phyloP scores from a whole-genome alignment of 192 early-diverging fungal species.

The Backusella psychrophila region DNA sequence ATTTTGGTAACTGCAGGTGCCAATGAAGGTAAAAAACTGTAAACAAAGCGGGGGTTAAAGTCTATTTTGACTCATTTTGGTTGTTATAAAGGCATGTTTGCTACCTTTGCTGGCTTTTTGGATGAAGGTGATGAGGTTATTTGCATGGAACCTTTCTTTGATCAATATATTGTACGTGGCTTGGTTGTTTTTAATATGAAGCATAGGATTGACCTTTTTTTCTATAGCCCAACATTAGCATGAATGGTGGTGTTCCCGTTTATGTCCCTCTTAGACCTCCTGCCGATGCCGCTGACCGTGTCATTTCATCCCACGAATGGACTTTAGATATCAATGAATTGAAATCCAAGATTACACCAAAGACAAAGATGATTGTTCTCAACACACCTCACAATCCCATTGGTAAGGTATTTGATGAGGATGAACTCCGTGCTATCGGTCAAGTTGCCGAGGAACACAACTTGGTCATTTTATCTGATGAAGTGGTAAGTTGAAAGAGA shows the following conservation, averaged over 20 bases:
- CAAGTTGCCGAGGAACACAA: constrained; percentile 76
- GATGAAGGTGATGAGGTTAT: constrained; percentile 86
- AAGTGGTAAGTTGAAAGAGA: constrained; percentile 60
- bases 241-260: constrained; percentile 80
- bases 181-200: background rate
- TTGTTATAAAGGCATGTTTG: constrained; percentile 55
- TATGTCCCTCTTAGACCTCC: constrained; percentile 78
- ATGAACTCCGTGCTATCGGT: constrained; percentile 76
- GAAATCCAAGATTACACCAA: constrained; percentile 65
- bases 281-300: constrained; percentile 38
- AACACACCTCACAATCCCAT: constrained; percentile 97
- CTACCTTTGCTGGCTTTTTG: constrained; percentile 81
- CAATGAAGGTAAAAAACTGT: constrained; percentile 62
- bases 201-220: background rate
- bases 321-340: constrained; percentile 82
- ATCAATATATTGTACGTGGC: constrained; percentile 78
- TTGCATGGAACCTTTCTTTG: constrained; percentile 95
- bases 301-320: constrained; percentile 81
- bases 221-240: constrained; percentile 66
- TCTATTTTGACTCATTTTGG: background rate
- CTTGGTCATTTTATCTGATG: constrained; percentile 87
- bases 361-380: constrained; percentile 85
- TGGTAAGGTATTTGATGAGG: constrained; percentile 78
- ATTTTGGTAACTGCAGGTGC: constrained; percentile 90
- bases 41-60: background rate